A percentile compares a stretch with the other conserved stretches of the same genome.
phyloP scores from a whole-genome alignment of 2,329 filamentous ascomycete genomes.

The Alternaria novae-zelandiae region DNA sequence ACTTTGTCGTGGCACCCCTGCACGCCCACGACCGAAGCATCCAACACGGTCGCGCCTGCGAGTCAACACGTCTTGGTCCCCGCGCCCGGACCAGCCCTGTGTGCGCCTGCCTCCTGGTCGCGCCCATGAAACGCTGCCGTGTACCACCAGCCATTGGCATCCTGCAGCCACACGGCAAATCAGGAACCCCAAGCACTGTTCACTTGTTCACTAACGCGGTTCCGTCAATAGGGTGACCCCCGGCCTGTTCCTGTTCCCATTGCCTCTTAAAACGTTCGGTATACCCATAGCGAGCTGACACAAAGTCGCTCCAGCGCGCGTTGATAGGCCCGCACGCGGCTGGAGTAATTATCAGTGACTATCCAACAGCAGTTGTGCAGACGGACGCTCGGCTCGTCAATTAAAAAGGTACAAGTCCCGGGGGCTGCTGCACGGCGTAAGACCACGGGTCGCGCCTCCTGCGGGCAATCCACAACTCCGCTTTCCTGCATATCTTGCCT shows the following conservation, averaged over 20 bases:
- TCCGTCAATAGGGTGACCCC: background rate
- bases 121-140: constrained; percentile 5
- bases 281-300: background rate
- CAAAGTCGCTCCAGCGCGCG: background rate
- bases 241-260: background rate
- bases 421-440: constrained; percentile 4
- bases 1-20: constrained; percentile 16
- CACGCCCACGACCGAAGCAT: constrained; percentile 1
- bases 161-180: constrained; percentile 8
- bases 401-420: background rate
- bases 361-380: background rate
- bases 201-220: constrained; percentile 12
- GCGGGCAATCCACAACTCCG: constrained; percentile 2
- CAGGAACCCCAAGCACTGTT: constrained; percentile 2
- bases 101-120: background rate
- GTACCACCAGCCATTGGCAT: background rate
- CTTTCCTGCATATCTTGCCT: constrained; percentile 8
- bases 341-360: background rate
- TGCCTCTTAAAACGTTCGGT: background rate
- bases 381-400: background rate
- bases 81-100: background rate
- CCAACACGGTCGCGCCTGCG: constrained; percentile 3
- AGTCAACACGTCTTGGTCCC: constrained; percentile 8
- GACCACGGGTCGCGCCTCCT: constrained; percentile 6
- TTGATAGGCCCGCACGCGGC: background rate